Base-by-base conservation (phyloP, 257 asterid genomes). In the Handroanthus guayacan region DNA sequence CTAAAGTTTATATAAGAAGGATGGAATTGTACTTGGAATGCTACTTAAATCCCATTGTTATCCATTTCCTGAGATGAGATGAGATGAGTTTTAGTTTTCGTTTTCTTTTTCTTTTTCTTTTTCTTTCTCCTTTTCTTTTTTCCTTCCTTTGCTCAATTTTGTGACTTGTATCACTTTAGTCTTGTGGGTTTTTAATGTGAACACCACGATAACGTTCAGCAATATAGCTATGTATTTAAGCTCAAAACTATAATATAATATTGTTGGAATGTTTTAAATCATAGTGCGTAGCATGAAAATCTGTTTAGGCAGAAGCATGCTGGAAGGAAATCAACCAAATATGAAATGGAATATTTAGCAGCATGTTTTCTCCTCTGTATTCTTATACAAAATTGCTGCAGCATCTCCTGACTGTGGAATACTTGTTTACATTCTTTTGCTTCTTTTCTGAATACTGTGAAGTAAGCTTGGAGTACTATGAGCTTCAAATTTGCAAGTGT, bases 101-200 rank as follows among this genome's bases (percentile, higher is more conserved):
- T 25, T 25, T 25, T 25, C 31, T 25, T 25, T 25, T 25, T 25
- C 31, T 25, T 25, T 25, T 25, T 25, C 31, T 25, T 25, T 25
- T n/a, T n/a, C n/a, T n/a, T n/a, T n/a, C n/a, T n/a, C n/a, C n/a
- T n/a, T n/a, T n/a, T n/a, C 3, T 38, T 0, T 1, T 50, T 52
- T 57, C 25, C 14, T 11, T 1, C 43, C n/a, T 38, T 17, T 56
- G 9, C 17, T 47, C 43, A 16, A 17, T 37, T 65, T 41, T 63
- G 52, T 20, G 14, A n/a, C 74, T 18, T 69, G 41, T 48, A 31
- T 47, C 58, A 61, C 41, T 25, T 47, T 17, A 55, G 58, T 56
- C 20, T 64, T 51, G 39, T 18, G 62, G 45, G 64, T 76, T 16
- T 43, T 55, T 31, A 20, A 67, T 78, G 75, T 78, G 75, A 76